These are phyloP conservation scores for Saturnispora serradocipensis DNA, from an alignment of 805 yeast genomes.

Conservation along the genomic window DNA sequence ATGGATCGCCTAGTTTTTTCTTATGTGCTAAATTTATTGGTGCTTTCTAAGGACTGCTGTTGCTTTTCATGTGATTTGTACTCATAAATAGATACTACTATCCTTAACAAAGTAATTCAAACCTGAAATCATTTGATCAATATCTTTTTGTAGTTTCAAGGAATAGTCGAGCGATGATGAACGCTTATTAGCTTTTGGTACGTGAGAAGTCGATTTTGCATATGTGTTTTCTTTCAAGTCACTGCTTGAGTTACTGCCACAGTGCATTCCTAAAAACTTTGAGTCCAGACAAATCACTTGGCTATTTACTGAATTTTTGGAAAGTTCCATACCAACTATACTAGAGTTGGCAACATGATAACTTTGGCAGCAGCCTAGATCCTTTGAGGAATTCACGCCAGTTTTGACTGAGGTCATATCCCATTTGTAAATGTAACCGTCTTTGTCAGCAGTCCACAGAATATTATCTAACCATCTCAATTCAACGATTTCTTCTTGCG, in stretches of 20 bases:
- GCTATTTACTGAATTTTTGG: constrained; percentile 19
- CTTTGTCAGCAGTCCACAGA: constrained; percentile 52
- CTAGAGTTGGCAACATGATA: constrained; percentile 33
- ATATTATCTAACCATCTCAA: constrained; percentile 45
- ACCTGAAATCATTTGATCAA: constrained; percentile 10
- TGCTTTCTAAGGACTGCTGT: no score
- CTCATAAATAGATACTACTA: constrained; percentile 13
- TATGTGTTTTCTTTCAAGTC: neutral
- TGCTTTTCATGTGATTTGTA: neutral
- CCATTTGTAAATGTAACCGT: constrained; percentile 67
- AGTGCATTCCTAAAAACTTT: constrained; percentile 48
- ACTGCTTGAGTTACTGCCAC: neutral
- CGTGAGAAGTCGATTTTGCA: neutral
- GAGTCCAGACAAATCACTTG: constrained; percentile 46
- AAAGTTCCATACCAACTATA: constrained; percentile 36
- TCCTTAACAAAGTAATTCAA: constrained; percentile 15
- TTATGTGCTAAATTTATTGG: no score
- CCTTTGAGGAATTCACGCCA: neutral
- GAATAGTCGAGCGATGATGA: constrained; percentile 1
- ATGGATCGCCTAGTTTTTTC: no score
- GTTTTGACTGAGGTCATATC: constrained; percentile 8
- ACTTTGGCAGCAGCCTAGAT: neutral
- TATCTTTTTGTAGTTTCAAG: constrained; percentile 6
- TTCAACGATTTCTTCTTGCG: constrained; percentile 43
- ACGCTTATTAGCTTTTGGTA: neutral